Conservation (phyloP, 345 rosid genomes). For the Orychophragmus violaceus region DNA sequence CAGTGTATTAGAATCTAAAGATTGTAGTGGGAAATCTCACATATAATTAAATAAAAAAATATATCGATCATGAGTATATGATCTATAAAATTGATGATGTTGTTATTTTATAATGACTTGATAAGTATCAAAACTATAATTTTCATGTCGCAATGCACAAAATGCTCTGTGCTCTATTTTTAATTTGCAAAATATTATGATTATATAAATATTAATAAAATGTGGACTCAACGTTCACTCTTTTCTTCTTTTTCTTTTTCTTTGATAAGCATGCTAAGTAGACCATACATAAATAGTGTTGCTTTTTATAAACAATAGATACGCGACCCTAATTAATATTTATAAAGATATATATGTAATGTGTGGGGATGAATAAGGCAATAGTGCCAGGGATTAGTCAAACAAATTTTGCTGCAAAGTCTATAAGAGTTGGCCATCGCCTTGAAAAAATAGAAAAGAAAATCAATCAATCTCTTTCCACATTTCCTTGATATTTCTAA, state of each 20-base stretch:
- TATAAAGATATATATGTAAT: background rate
- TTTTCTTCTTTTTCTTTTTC: constrained; percentile 13
- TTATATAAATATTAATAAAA: background rate
- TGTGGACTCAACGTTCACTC: constrained; percentile 12
- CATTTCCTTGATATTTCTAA: constrained; percentile 3
- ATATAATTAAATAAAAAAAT: background rate
- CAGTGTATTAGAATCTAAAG: background rate
- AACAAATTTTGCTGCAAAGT: constrained; percentile 11
- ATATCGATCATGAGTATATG: background rate
- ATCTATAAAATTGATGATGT: background rate
- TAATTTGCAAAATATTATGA: background rate
- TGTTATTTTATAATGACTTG: background rate
- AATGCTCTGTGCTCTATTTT: background rate
- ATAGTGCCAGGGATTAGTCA: constrained; percentile 6
- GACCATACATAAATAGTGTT: constrained; percentile 29
- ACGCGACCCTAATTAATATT: background rate
- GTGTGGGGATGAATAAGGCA: constrained; percentile 9
- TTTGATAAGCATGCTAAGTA: constrained; percentile 29
- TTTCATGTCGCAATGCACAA: background rate
- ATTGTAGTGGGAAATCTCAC: background rate
- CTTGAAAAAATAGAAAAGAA: constrained; percentile 5
- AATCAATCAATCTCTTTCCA: constrained; percentile 3
- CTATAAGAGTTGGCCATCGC: constrained; percentile 26
- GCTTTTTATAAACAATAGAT: constrained; percentile 10
- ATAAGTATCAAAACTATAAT: background rate